phyloP scores from a whole-genome alignment of 805 yeast genomes.

The Candida boidinii region DNA sequence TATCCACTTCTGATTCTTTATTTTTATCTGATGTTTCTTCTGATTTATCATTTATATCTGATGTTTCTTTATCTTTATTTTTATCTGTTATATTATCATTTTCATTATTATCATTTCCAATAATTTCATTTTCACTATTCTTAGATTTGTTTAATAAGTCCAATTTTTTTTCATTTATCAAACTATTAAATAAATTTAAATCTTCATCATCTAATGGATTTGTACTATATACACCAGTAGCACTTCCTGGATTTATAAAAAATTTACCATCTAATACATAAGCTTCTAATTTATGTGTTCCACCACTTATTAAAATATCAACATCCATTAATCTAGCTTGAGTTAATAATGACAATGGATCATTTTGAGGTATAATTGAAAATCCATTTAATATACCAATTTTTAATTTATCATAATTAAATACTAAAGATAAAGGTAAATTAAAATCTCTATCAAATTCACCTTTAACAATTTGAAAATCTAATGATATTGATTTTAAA shows the following conservation, averaged over 20 bases:
- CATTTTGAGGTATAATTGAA: conserved; percentile 75
- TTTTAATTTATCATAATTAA: conserved; percentile 60
- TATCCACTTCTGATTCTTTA: neutral
- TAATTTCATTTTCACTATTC: conserved; percentile 3
- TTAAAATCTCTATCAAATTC: conserved; percentile 55
- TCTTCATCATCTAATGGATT: conserved; percentile 54
- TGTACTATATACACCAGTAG: conserved; percentile 80
- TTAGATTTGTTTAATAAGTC: conserved; percentile 4
- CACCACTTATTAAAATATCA: conserved; percentile 88
- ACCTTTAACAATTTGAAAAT: conserved; percentile 71
- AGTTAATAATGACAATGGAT: conserved; percentile 74
- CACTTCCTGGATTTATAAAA: conserved; percentile 94
- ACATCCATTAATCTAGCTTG: conserved; percentile 88
- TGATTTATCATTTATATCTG: neutral
- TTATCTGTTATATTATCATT: conserved; percentile 4
- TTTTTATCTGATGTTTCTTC: too few relatives aligned
- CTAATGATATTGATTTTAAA: conserved; percentile 60
- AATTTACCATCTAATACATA: conserved; percentile 87
- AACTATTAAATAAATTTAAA: conserved; percentile 31
- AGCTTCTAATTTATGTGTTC: conserved; percentile 88
- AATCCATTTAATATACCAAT: conserved; percentile 85
- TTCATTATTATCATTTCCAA: conserved; percentile 4
- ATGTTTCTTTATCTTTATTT: neutral
- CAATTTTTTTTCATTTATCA: conserved; percentile 2
- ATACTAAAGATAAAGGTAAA: conserved; percentile 56